Evolutionary conservation across 2,329 filamentous ascomycete species (phyloP).

Genomic region (Falciphora oryzae): DNA sequence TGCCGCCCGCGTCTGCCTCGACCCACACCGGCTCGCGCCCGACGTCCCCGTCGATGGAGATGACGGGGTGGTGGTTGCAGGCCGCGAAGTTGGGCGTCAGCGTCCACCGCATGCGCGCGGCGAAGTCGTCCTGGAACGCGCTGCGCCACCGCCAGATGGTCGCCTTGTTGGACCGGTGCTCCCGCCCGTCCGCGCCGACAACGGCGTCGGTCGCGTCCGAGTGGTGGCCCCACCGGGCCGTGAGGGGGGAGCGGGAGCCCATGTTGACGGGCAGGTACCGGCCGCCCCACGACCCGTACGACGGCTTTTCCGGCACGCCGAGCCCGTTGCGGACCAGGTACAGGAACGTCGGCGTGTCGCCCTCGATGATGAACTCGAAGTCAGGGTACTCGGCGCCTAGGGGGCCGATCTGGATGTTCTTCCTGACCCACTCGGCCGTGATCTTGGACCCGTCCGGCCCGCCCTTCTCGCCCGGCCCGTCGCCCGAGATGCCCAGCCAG

Average conservation of each 20-base stretch:
- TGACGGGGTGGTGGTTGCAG: slow-evolving; percentile 15
- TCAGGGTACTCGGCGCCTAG: slow-evolving; percentile 34
- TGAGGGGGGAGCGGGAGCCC: slow-evolving; percentile 4
- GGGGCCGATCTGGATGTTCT: slow-evolving; percentile 40
- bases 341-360: slow-evolving; percentile 37
- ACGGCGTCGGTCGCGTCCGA: slow-evolving; percentile 29
- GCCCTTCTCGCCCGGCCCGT: slow-evolving; percentile 37
- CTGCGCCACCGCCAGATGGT: slow-evolving; percentile 49
- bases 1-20: slow-evolving; percentile 11
- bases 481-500: slow-evolving; percentile 46
- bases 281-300: slow-evolving; percentile 38
- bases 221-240: slow-evolving; percentile 19
- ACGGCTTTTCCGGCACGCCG: slow-evolving; percentile 28
- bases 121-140: slow-evolving; percentile 41
- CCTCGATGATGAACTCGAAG: slow-evolving; percentile 40
- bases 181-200: slow-evolving; percentile 26
- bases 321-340: slow-evolving; percentile 37
- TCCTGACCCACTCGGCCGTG: slow-evolving; percentile 37
- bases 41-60: slow-evolving; percentile 17
- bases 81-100: slow-evolving; percentile 8
- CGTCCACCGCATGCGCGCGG: slow-evolving; percentile 16
- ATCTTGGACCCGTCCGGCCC: slow-evolving; percentile 38
- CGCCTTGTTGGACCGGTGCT: slow-evolving; percentile 34
- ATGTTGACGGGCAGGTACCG: slow-evolving; percentile 26
- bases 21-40: slow-evolving; percentile 12